Base-by-base conservation (phyloP, 768 basidiomycete species). In the Suillus decipiens region DNA sequence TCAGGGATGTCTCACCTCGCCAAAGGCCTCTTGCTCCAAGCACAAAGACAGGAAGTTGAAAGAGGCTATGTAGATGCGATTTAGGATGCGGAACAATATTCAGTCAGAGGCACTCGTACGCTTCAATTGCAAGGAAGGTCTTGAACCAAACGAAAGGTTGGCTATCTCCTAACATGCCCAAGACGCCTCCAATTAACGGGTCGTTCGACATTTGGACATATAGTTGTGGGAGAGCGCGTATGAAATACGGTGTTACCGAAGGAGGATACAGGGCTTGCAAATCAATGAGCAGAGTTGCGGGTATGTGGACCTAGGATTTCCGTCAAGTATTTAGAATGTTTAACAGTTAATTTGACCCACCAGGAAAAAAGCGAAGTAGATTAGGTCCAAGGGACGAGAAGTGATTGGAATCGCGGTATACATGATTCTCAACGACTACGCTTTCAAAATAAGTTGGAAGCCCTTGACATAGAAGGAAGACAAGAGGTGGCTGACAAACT, bases 21-120 rank as follows among this genome's bases (percentile, higher is more conserved):
- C 82, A 88, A 14, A 91, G 77, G 0, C 82, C 86, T 15, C 77
- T 76, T 51, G 84, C 80, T 14, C 89, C 90, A n/a, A 94, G 63
- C 50, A 93, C 67, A 71, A 94, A 94, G 0, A 88, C 82, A 0
- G 94, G 94, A 0, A 93, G 75, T 70, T 94, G 93, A 72, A 90
- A 89, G 56, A 85, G 64, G 17, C 88, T 89, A 53, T 19, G 60
- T 59, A 39, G 0, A 36, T 15, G 15, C 28, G 51, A n/a, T 48
- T 62, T 45, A 60, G 31, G n/a, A 37, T 11, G 33, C 24, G 28
- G 10, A 41, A 12, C 24, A 43, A n/a, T 62, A 43, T 47, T n/a
- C 22, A 67, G 54, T 28, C 43, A 45, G 45, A 33, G 22, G 22
- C 4, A 42, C 3, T 66, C 87, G 62, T 68, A 90, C 89, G 73